Percentiles rank a stretch among this genome's conserved stretches.
These are phyloP conservation scores for Quercus tomentella DNA, from an alignment of 331 rosid species.

Conservation along the genomic window DNA sequence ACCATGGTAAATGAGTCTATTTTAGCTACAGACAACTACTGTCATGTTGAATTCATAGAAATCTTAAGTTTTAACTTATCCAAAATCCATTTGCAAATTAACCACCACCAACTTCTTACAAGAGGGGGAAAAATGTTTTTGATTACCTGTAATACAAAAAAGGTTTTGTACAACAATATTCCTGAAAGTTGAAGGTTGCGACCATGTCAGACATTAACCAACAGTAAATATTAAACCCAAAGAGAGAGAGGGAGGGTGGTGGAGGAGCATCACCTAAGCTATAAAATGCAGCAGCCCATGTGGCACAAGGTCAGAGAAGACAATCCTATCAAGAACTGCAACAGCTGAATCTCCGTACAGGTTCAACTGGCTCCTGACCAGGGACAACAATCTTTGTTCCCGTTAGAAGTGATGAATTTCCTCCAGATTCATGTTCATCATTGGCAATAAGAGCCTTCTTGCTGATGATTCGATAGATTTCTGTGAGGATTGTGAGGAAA, in stretches of 20 bases:
- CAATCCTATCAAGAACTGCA: constrained; percentile 50
- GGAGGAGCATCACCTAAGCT: constrained; percentile 27
- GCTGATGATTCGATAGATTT: constrained; percentile 59
- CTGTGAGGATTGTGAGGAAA: constrained; percentile 72
- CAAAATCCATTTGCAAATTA: constrained; percentile 4
- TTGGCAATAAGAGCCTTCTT: constrained; percentile 61
- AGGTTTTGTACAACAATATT: neutral
- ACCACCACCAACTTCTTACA: constrained; percentile 15
- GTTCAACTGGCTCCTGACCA: constrained; percentile 43
- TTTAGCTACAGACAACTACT: constrained; percentile 12
- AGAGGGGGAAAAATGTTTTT: neutral
- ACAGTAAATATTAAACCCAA: neutral
- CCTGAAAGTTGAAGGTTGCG: neutral
- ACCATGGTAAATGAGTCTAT: constrained; percentile 7
- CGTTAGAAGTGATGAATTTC: constrained; percentile 62
- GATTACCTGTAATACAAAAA: neutral
- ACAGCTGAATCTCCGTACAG: constrained; percentile 47
- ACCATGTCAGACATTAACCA: constrained; percentile 8
- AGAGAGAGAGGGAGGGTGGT: neutral
- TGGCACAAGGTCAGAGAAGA: neutral
- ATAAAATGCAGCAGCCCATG: constrained; percentile 12
- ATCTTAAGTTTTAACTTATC: neutral
- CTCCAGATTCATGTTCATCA: constrained; percentile 54
- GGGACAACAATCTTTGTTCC: constrained; percentile 60
- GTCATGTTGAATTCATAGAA: constrained; percentile 5